Percentiles rank a stretch among this genome's conserved stretches.
Conservation (phyloP, 2,329 filamentous ascomycete genomes). For the Colletotrichum lentis region DNA sequence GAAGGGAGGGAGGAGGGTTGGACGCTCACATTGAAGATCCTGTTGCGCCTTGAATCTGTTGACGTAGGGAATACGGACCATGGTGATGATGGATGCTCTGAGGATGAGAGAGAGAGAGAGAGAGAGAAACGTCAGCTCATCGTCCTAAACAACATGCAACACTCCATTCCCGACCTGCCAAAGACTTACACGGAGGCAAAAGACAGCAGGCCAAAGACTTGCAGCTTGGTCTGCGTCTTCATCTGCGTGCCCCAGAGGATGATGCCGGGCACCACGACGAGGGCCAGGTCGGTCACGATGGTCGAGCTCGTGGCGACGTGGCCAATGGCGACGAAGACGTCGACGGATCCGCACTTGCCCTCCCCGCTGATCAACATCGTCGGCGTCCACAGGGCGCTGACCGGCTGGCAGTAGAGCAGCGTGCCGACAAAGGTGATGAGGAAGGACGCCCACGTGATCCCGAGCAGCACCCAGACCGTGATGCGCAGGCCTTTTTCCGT, state of each 20-base stretch:
- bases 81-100: constrained; percentile 41
- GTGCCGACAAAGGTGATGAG: constrained; percentile 46
- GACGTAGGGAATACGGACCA: constrained; percentile 41
- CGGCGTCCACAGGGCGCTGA: constrained; percentile 44
- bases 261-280: constrained; percentile 45
- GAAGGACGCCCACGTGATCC: constrained; percentile 42
- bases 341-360: constrained; percentile 37
- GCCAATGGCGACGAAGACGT: constrained; percentile 41
- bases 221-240: constrained; percentile 41
- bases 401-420: constrained; percentile 46
- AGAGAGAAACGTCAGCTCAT: background rate
- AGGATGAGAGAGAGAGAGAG: too few species aligned
- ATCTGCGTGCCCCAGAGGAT: constrained; percentile 48
- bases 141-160: background rate
- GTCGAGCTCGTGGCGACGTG: constrained; percentile 46
- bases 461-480: constrained; percentile 38
- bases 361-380: constrained; percentile 44
- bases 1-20: too few species aligned
- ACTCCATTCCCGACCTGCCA: too few species aligned
- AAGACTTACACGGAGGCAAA: constrained; percentile 39
- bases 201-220: constrained; percentile 39
- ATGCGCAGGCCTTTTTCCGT: constrained; percentile 40
- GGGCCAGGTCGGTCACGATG: constrained; percentile 47
- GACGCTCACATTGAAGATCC: constrained; percentile 32
- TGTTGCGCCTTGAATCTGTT: constrained; percentile 37